Conservation (phyloP, 257 asterid genomes). For the Rubia yunnanensis region DNA sequence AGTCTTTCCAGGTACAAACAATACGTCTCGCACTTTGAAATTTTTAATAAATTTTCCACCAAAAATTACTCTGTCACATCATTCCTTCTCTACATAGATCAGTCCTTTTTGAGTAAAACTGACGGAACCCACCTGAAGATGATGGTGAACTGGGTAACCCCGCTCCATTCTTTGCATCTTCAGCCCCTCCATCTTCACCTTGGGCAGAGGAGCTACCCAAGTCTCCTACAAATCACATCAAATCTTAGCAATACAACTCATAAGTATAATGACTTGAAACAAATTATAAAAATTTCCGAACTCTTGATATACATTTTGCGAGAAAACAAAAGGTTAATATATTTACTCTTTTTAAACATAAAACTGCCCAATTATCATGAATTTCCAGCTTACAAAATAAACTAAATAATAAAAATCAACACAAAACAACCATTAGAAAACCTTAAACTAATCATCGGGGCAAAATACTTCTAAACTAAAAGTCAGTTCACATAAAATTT, state of each 20-base stretch:
- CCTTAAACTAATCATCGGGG: no score
- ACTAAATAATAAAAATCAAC: not conserved
- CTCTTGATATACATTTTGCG: not conserved
- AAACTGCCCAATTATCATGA: not conserved
- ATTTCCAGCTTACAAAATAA: no score
- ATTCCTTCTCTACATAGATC: slow-evolving; percentile 94
- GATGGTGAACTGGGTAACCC: slow-evolving; percentile 80
- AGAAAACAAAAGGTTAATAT: not conserved
- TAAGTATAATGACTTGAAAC: not conserved
- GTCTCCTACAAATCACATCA: slow-evolving; percentile 47
- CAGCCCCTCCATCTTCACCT: slow-evolving; percentile 68
- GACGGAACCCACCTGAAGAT: slow-evolving; percentile 99
- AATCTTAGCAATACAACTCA: not conserved
- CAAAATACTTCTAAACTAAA: no score
- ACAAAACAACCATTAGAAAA: not conserved
- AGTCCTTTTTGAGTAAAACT: slow-evolving; percentile 93
- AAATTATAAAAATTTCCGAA: not conserved
- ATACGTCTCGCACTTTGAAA: slow-evolving; percentile 64
- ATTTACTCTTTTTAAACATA: not conserved
- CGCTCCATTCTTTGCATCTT: slow-evolving; percentile 52
- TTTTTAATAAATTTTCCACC: slow-evolving; percentile 63
- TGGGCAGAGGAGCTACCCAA: slow-evolving; percentile 58
- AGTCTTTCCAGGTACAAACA: slow-evolving; percentile 56
- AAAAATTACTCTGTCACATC: slow-evolving; percentile 76
- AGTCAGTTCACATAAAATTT: not conserved